Base-by-base conservation (phyloP, 192 early-diverging fungal genomes). In the Rhizophagus sp. region DNA sequence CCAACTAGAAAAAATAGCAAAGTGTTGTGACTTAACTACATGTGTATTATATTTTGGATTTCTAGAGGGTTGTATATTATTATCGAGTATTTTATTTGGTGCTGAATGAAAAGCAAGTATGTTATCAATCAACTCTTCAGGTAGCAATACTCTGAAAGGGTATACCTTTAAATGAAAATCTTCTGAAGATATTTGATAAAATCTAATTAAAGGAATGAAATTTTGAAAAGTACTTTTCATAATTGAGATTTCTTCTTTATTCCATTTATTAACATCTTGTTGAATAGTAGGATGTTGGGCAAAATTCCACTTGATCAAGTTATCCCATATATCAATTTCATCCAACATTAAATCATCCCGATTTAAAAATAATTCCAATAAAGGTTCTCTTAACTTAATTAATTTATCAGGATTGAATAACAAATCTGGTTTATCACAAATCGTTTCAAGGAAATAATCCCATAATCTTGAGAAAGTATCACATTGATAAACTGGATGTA, bases 371-470 rank as follows among this genome's bases (percentile, higher is more conserved):
- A 52, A 52, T 52, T 52, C 15, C 13, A 34, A 34, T 73, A 34
- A 73, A 47, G 24, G 36, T 52, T 12, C 4, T 52, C 17, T 52
- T 52, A 52, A 17, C 0, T 17, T 17, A 22, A 13, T 47, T 49
- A 73, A 41, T 11, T 73, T 47, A 15, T 73, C 41, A n/a, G 71
- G 49, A 24, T 73, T n/a, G 49, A 73, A 47, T 9, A 73, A 13
- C 2, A 47, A 1, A 3, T 73, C 36, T 0, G 71, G 71, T 4
- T 34, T 22, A 11, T 19, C n/a, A 4, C 24, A 15, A 7, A 73
- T 66, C 30, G 24, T 25, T 8, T 66, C 30, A 33, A 66, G 13
- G 17, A 4, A 52, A 17, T 4, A 52, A 52, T 52, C 12, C 13
- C 13, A 52, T 52, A 52, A 52, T 17, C 15, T 4, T 17, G 50